Evolutionary conservation across 2,329 filamentous ascomycete genomes (phyloP), one percentile per base, ranked within the genome.

Genomic region (Biscogniauxia marginata): DNA sequence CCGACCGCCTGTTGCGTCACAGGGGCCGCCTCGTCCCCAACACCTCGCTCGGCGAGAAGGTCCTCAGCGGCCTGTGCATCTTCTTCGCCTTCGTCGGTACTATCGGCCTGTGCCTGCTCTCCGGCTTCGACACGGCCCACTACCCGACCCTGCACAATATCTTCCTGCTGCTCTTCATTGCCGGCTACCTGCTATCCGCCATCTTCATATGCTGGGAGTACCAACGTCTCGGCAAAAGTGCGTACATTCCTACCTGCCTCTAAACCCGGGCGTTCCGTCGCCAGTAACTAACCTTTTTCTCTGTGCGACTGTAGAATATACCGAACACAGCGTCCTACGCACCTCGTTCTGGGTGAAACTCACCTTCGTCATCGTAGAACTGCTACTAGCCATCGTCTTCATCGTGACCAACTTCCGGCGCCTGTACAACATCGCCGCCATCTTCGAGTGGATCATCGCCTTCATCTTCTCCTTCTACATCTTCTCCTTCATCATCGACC

Each of bases 151-250:
- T 89, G 56, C 95, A 99, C 71, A 80, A 91, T 67, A 77, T 85
- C 2, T 96, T 96, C 74, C 76, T 99, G 34, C 74, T 84, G 1
- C 74, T 97, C 51, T 99, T 99, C 73, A 91, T 97, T 70, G 85
- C 74, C 13, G 95, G 91, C 30, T 98, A 96, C 72, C 78, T 97
- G 53, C 70, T 96, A 53, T 91, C 87, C 4, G 93, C 93, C 54
- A 82, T 97, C 64, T 93, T 93, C 73, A 89, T 93, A 63, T 97
- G 93, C 77, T 86, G 85, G 77, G 92, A 97, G 72, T 97, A 96
- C 72, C 88, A 95, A 67, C 86, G 90, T 2, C 81, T 98, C 1
- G 91, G 92, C 22, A 85, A 88, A 52, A 87, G 83, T 84, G 73
- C 53, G 81, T 76, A 30, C 16, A 46, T 43, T 49, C 53, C 9